Base-by-base conservation (phyloP, 495 filamentous ascomycete species). In the Xylaria intraflava region DNA sequence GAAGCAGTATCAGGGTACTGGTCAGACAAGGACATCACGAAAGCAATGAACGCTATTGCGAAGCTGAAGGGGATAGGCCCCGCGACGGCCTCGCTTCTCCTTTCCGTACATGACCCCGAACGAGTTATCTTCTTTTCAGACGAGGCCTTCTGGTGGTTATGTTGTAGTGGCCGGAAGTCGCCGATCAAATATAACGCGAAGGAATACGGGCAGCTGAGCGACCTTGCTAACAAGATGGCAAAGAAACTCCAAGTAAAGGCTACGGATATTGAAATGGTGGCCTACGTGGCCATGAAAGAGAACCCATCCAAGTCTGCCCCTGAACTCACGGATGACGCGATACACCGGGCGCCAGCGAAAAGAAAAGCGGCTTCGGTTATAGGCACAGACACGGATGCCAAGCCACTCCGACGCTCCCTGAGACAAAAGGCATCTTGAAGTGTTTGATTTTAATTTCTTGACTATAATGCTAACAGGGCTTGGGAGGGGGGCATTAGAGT, bases 91-190 rank as follows among this genome's bases (percentile, higher is more conserved):
- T 88, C 85, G 2, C 71, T 92, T 22, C 67, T 90, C 2, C 74
- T 90, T 2, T 79, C 84, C 0, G 75, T 83, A 3, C 74, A 76
- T 48, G 78, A 83, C n/a, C 69, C 75, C 0, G 61, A 71, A 0
- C 68, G 76, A 17, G 72, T 84, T 10, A 80, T 87, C 1, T 92
- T 90, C 66, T 90, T 87, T 69, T 85, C 83, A 24, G 87, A 92
- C 57, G 86, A 90, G 69, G 71, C 81, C 19, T 90, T 80, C 63
- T 73, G 82, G 51, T 90, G 84, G 84, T 60, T 86, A 12, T 79
- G 74, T 64, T 61, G 60, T 58, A 67, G 65, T 39, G 80, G 72
- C 35, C 69, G 74, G 56, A 67, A 65, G 50, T 54, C 55, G 0
- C 58, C 68, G 20, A 74, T 86, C 59, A 85, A 84, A 63, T 90